Percentiles rank a stretch among this genome's conserved stretches.
phyloP scores from a whole-genome alignment of 345 rosid species.

The Psidium guajava region DNA sequence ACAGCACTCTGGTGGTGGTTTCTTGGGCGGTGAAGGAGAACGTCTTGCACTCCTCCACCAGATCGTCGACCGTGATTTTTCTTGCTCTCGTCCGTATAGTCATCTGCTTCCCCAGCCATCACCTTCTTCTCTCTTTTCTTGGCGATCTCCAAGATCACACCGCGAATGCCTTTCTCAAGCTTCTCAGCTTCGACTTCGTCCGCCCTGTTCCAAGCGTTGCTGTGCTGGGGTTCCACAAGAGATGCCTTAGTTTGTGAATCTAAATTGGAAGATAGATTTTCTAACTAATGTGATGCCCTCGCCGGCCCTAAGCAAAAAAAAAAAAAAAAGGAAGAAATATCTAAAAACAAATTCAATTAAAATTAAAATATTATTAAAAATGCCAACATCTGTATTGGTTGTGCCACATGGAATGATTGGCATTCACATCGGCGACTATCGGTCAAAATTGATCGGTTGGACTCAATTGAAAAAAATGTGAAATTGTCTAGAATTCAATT shows the following conservation, averaged over 20 bases:
- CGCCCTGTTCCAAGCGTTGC: slow-evolving; percentile 7
- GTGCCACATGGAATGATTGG: no score
- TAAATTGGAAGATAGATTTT: not conserved
- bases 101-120: not conserved
- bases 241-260: not conserved
- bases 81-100: slow-evolving; percentile 2
- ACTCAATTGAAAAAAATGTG: no score
- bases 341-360: no score
- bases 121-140: slow-evolving; percentile 11
- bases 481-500: no score
- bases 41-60: slow-evolving; percentile 37
- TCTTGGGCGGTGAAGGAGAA: slow-evolving; percentile 25
- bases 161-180: not conserved
- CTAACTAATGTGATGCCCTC: not conserved
- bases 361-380: no score
- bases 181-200: slow-evolving; percentile 12
- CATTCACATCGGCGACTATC: no score
- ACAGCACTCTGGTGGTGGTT: slow-evolving; percentile 15
- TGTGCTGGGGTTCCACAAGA: not conserved
- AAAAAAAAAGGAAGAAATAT: no score
- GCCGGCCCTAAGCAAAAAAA: no score
- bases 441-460: no score
- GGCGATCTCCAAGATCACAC: not conserved
- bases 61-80: slow-evolving; percentile 3
- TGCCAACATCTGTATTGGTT: no score